Evolutionary conservation across 164 flowering plant genomes (phyloP).

Genomic region (Brasenia schreberi): DNA sequence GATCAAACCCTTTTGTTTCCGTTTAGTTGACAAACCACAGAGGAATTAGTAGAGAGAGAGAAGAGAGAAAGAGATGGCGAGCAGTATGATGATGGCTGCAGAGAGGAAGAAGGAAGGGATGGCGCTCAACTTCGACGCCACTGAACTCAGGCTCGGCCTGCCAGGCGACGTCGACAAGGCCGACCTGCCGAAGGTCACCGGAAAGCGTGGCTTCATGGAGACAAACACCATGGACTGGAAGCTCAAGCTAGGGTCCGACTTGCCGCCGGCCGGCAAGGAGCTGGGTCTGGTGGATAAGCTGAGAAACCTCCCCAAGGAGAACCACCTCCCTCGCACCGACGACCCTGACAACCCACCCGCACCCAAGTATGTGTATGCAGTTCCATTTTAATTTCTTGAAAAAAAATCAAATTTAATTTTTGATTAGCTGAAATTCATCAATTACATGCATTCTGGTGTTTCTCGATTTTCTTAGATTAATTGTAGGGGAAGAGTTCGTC

Average conservation of each 20-base stretch:
- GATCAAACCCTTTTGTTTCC: background rate
- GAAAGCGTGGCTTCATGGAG: slow-evolving; percentile 50
- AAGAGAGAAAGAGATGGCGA: background rate
- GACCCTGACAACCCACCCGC: slow-evolving; percentile 14
- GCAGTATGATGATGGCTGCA: background rate
- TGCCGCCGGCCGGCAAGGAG: slow-evolving; percentile 2
- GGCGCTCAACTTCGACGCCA: background rate
- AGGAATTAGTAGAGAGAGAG: background rate
- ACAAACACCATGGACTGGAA: slow-evolving; percentile 46
- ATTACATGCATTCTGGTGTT: too few relatives aligned
- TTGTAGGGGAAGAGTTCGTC: too few relatives aligned
- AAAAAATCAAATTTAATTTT: too few relatives aligned
- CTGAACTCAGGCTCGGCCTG: background rate
- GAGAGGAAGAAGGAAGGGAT: background rate
- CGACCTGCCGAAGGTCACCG: slow-evolving; percentile 16
- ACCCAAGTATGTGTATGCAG: slow-evolving; percentile 4
- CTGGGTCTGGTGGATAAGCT: slow-evolving; percentile 4
- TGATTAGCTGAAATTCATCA: too few relatives aligned
- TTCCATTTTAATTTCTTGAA: too few relatives aligned
- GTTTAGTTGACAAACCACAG: background rate
- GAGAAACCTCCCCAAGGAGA: slow-evolving; percentile 5
- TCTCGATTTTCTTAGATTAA: too few relatives aligned
- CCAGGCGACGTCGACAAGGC: background rate
- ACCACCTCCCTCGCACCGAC: background rate
- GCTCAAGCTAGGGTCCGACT: slow-evolving; percentile 39